A percentile compares a stretch with the other conserved stretches of the same genome.
phyloP scores from a whole-genome alignment of 441 rosid species.

The Populus hybrid region DNA sequence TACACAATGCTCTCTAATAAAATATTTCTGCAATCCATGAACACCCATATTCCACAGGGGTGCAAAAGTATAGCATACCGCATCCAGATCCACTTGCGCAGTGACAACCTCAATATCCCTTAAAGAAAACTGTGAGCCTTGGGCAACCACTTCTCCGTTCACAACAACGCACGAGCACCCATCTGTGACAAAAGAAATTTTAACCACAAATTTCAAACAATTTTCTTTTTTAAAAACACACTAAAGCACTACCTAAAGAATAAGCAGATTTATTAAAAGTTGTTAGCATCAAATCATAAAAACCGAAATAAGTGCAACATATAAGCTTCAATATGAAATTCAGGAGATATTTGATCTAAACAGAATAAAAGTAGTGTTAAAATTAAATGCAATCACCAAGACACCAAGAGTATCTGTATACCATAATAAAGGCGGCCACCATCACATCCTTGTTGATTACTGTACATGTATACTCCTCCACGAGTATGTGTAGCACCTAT shows the following conservation, averaged over 20 bases:
- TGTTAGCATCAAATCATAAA: background rate
- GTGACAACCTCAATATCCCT: conserved; percentile 86
- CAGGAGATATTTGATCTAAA: background rate
- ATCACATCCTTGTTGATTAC: conserved; percentile 98
- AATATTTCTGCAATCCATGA: background rate
- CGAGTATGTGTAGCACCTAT: conserved; percentile 86
- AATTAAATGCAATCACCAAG: background rate
- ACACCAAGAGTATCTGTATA: conserved; percentile 22
- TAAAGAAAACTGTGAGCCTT: conserved; percentile 93
- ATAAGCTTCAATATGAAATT: background rate
- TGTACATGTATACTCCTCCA: conserved; percentile 96
- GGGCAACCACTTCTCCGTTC: conserved; percentile 85
- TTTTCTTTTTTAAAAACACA: conserved; percentile 1
- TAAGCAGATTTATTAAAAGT: background rate
- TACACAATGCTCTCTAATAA: background rate
- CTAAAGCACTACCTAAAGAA: background rate
- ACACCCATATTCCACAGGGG: background rate
- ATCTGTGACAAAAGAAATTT: conserved; percentile 35
- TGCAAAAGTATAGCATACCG: conserved; percentile 44
- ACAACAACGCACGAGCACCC: conserved; percentile 86
- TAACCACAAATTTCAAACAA: background rate
- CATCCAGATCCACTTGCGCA: conserved; percentile 90
- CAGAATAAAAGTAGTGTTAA: background rate
- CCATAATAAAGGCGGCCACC: conserved; percentile 94
- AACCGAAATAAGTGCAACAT: background rate